A percentile compares a stretch with the other conserved stretches of the same genome.
phyloP scores from a whole-genome alignment of 331 rosid species.

The Spiraea crenata region DNA sequence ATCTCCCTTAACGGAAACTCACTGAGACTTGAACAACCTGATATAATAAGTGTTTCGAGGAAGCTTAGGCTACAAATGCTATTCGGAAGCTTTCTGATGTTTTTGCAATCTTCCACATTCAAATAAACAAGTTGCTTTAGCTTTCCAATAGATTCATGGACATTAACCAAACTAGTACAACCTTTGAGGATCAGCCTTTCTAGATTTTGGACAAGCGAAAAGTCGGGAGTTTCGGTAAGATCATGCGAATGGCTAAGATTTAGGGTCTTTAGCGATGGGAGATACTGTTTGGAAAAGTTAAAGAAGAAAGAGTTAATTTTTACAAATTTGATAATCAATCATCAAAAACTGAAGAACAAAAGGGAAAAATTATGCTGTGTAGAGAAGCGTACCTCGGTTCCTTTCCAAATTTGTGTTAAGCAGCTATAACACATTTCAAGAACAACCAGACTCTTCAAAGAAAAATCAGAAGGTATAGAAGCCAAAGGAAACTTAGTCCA shows the following conservation, averaged over 20 bases:
- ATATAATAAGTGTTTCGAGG: conserved; percentile 13
- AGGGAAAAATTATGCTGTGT: too few species aligned
- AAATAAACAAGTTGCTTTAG: background rate
- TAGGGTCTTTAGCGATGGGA: background rate
- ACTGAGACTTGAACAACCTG: conserved; percentile 21
- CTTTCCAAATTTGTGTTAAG: conserved; percentile 6
- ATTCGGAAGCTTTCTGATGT: background rate
- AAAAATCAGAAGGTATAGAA: background rate
- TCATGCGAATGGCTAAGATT: conserved; percentile 1
- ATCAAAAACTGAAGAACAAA: background rate
- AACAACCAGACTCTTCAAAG: conserved; percentile 1
- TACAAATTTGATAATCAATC: background rate
- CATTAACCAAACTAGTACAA: background rate
- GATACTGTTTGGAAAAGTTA: background rate
- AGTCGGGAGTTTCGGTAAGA: background rate
- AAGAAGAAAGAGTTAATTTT: background rate
- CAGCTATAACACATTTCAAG: conserved; percentile 11
- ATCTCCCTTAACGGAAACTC: background rate
- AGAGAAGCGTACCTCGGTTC: background rate
- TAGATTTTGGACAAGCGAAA: background rate
- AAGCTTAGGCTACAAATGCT: background rate
- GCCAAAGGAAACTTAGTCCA: background rate
- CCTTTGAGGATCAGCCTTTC: background rate
- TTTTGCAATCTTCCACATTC: conserved; percentile 12
- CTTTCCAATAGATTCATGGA: conserved; percentile 8